These are phyloP conservation scores for Rhodofomes roseus DNA, from an alignment of 1,284 basidiomycete species.

Conservation along the genomic window DNA sequence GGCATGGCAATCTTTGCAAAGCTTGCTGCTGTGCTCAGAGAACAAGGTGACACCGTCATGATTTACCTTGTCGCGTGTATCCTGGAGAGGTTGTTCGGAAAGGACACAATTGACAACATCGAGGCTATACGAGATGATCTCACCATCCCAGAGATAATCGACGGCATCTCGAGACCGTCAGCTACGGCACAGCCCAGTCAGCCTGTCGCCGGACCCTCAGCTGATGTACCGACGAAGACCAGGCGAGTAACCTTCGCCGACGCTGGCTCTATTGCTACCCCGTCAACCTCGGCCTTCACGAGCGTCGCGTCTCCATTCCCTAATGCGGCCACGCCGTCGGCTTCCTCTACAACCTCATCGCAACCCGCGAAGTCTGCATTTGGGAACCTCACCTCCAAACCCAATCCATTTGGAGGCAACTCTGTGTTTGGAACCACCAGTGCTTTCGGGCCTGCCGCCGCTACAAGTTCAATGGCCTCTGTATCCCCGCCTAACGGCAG, in stretches of 20 bases:
- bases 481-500: too few species aligned
- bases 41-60: conserved; percentile 62
- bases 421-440: conserved; percentile 8
- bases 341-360: background rate
- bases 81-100: conserved; percentile 66
- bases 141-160: conserved; percentile 71
- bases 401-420: conserved; percentile 4
- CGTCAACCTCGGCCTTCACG: background rate
- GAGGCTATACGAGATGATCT: conserved; percentile 66
- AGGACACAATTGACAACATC: conserved; percentile 71
- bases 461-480: background rate
- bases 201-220: background rate
- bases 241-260: background rate
- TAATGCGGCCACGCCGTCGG: background rate
- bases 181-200: background rate
- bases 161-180: conserved; percentile 50
- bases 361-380: conserved; percentile 12
- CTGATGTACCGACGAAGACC: background rate
- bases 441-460: background rate
- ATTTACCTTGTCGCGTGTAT: conserved; percentile 76
- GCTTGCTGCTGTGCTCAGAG: conserved; percentile 50
- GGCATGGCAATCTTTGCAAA: conserved; percentile 68
- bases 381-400: conserved; percentile 8
- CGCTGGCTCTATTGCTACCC: background rate
- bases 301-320: background rate